These are phyloP conservation scores for Ophiostoma piceae DNA, from an alignment of 2,329 filamentous ascomycete genomes.

Conservation along the genomic window DNA sequence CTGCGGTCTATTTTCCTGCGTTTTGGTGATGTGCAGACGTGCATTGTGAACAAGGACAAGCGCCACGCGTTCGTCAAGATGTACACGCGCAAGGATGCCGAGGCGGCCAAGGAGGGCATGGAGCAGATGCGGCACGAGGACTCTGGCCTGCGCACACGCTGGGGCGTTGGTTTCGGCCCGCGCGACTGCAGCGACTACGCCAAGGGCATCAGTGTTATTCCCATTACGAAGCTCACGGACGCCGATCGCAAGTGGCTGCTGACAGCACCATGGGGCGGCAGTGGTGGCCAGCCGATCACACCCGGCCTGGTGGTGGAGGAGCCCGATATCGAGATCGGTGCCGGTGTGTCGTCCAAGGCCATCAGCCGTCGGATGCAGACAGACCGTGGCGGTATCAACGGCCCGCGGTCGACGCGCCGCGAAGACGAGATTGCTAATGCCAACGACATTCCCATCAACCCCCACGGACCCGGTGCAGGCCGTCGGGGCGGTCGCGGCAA, in stretches of 20 bases:
- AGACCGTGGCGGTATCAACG: constrained; percentile 59
- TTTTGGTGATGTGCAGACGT: constrained; percentile 88
- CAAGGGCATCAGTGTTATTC: constrained; percentile 87
- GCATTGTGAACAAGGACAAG: constrained; percentile 97
- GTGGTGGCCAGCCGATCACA: constrained; percentile 75
- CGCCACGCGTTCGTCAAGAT: constrained; percentile 99
- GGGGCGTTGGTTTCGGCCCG: constrained; percentile 96
- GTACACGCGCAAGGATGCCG: constrained; percentile 80
- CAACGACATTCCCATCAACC: constrained; percentile 21
- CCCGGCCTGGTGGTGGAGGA: constrained; percentile 87
- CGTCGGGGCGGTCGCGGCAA: constrained; percentile 24
- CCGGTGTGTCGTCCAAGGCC: constrained; percentile 91
- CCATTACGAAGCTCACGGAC: constrained; percentile 86
- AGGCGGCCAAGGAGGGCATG: constrained; percentile 80
- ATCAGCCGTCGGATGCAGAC: constrained; percentile 66
- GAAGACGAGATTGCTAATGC: constrained; percentile 31
- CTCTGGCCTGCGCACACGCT: constrained; percentile 77
- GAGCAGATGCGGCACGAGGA: constrained; percentile 66
- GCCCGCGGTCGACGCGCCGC: constrained; percentile 56
- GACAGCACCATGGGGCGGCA: constrained; percentile 87
- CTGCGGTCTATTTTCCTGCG: constrained; percentile 73
- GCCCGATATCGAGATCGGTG: constrained; percentile 96
- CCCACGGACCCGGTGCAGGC: constrained; percentile 24
- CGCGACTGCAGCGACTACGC: constrained; percentile 95
- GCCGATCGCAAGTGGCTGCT: constrained; percentile 97